phyloP scores from a whole-genome alignment of 768 basidiomycete species.

The Psilocybe cyanescens region DNA sequence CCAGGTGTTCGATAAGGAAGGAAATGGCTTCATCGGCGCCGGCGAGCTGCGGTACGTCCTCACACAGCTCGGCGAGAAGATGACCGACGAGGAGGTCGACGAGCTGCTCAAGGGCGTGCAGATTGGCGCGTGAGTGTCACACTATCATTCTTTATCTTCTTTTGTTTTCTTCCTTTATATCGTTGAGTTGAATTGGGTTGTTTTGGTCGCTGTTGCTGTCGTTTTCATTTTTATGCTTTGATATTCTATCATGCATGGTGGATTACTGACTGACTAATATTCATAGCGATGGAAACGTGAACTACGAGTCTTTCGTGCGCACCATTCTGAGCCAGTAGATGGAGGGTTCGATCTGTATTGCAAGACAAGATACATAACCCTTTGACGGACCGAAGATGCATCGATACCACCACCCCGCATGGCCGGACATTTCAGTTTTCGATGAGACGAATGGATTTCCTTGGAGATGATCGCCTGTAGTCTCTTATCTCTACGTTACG shows the following conservation, averaged over 20 bases:
- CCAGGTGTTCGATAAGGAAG: constrained; percentile 98
- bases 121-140: constrained; percentile 72
- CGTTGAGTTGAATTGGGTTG: neutral
- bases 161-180: too few relatives aligned
- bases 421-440: too few relatives aligned
- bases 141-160: too few relatives aligned
- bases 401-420: too few relatives aligned
- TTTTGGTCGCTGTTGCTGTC: constrained; percentile 10
- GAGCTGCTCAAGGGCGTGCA: constrained; percentile 96
- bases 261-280: neutral
- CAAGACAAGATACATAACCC: too few relatives aligned
- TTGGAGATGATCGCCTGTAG: too few relatives aligned
- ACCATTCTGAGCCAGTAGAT: constrained; percentile 86
- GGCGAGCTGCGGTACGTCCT: constrained; percentile 92
- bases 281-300: constrained; percentile 90
- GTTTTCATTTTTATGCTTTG: neutral
- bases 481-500: too few relatives aligned
- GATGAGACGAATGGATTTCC: too few relatives aligned
- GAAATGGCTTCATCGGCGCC: constrained; percentile 89
- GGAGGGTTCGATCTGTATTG: too few relatives aligned
- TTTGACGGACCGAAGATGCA: too few relatives aligned
- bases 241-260: too few relatives aligned
- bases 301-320: constrained; percentile 96
- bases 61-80: constrained; percentile 98
- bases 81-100: constrained; percentile 97